Base-by-base conservation (phyloP, 768 basidiomycete genomes). In the Suillus subalutaceus region DNA sequence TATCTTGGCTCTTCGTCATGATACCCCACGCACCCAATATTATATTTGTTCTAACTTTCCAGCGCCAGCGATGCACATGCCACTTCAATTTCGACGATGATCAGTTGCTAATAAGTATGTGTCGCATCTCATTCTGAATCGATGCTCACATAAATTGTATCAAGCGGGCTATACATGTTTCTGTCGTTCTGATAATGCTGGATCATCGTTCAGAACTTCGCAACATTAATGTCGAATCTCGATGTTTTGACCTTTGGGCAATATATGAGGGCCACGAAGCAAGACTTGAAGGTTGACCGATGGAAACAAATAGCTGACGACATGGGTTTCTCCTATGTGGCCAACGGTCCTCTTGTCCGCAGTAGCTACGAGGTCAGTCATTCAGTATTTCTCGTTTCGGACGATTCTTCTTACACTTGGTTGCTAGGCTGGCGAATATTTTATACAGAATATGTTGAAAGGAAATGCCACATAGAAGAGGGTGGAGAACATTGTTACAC, bases 191-290 rank as follows among this genome's bases (percentile, higher is more conserved):
- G 30, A 32, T 32, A 35, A 35, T 8, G 9, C 10, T 60, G 23
- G 30, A 41, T 41, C 26, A 30, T 40, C 9, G 26, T 44, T 56
- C 74, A 99, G 97, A 97, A 69, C 85, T 99, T 8, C 90, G 97
- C 55, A 90, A 89, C 69, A 82, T 88, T 56, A 86, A 94, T 70
- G 96, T 99, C 55, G 97, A 99, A 94, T 70, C 96, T 99, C 55
- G 97, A 99, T 73, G 97, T 99, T 6, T 95, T 99, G 38, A 99
- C 97, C 2, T 99, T 99, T 75, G 97, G 97, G 3, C 97, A 99
- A 80, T 99, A 99, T 78, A 99, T 99, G 97, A 91, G 97, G 59
- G 97, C 97, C 9, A 98, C 97, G 9, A 99, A 99, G 78, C 87
- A 90, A 37, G 97, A 99, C 79, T 98, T 99, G 97, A 99, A 99